Conservation (phyloP, 2,329 filamentous ascomycete species). For the Penicillium griseofulvum region DNA sequence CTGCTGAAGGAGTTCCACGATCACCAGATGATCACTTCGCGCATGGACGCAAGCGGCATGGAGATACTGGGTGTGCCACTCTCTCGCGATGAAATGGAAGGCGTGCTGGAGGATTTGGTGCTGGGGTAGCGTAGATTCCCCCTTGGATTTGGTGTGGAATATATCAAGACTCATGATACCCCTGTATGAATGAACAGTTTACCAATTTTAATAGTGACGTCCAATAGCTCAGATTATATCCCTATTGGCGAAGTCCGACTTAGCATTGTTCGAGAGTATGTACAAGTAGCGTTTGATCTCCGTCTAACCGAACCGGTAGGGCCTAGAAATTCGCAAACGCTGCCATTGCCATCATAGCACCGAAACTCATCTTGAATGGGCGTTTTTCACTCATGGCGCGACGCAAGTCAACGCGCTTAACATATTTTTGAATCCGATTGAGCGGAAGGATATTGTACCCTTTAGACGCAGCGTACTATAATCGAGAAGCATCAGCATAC, state of each 20-base stretch:
- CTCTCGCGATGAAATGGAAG: constrained; percentile 81
- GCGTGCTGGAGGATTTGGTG: constrained; percentile 73
- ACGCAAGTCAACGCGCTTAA: constrained; percentile 42
- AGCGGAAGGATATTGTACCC: constrained; percentile 48
- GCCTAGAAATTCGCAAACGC: constrained; percentile 45
- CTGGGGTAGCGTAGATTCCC: constrained; percentile 27
- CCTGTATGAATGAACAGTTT: constrained; percentile 20
- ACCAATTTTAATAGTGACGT: constrained; percentile 7
- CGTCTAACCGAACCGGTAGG: neutral
- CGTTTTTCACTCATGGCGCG: constrained; percentile 39
- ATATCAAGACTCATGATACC: constrained; percentile 35
- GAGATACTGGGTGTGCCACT: constrained; percentile 86
- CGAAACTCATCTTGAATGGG: constrained; percentile 49
- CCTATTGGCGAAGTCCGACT: neutral
- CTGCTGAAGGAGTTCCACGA: constrained; percentile 97
- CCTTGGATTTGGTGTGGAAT: constrained; percentile 14
- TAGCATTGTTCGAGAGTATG: constrained; percentile 2
- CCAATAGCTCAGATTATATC: neutral
- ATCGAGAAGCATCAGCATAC: constrained; percentile 1
- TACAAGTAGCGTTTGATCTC: constrained; percentile 5
- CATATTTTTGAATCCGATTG: constrained; percentile 40
- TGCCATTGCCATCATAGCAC: constrained; percentile 44
- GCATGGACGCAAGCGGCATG: constrained; percentile 79
- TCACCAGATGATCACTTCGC: constrained; percentile 92
- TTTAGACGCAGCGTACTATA: constrained; percentile 46